These are phyloP conservation scores for Euphrasia arctica DNA, from an alignment of 305 asterid species.

Conservation along the genomic window DNA sequence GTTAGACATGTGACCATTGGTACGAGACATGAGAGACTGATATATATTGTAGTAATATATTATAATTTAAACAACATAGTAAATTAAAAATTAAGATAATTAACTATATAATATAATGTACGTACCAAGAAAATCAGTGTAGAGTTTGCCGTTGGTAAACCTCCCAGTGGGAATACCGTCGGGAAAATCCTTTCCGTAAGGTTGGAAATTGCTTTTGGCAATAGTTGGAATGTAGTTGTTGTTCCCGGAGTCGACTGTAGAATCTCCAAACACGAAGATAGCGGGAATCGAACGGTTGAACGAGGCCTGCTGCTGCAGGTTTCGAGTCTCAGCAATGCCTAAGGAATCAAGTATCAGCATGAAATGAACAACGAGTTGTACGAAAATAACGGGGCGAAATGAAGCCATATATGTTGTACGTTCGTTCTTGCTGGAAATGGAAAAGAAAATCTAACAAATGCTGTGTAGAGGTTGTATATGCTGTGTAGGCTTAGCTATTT, in stretches of 20 bases:
- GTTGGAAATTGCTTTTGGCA: slow-evolving; percentile 46
- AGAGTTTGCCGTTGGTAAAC: slow-evolving; percentile 62
- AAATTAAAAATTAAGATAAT: no score
- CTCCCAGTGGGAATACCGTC: slow-evolving; percentile 58
- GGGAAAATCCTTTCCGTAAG: slow-evolving; percentile 60
- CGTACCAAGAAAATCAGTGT: slow-evolving; percentile 55
- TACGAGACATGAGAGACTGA: no score
- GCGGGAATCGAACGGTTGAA: slow-evolving; percentile 37
- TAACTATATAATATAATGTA: no score
- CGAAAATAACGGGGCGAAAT: background rate
- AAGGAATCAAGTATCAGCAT: background rate
- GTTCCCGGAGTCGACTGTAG: slow-evolving; percentile 78
- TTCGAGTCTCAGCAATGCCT: slow-evolving; percentile 21
- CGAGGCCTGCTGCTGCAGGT: slow-evolving; percentile 3
- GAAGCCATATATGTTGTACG: background rate
- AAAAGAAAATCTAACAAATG: no score
- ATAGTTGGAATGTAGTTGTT: slow-evolving; percentile 44
- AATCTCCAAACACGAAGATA: slow-evolving; percentile 57
- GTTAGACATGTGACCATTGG: no score
- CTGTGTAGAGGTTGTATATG: no score
- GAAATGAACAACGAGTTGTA: slow-evolving; percentile 13
- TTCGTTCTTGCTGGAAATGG: no score
- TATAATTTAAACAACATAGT: no score
- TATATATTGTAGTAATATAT: no score
- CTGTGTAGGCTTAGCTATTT: no score